Base-by-base conservation (phyloP, 73 alveolate genomes). In the Stentor coeruleus region DNA sequence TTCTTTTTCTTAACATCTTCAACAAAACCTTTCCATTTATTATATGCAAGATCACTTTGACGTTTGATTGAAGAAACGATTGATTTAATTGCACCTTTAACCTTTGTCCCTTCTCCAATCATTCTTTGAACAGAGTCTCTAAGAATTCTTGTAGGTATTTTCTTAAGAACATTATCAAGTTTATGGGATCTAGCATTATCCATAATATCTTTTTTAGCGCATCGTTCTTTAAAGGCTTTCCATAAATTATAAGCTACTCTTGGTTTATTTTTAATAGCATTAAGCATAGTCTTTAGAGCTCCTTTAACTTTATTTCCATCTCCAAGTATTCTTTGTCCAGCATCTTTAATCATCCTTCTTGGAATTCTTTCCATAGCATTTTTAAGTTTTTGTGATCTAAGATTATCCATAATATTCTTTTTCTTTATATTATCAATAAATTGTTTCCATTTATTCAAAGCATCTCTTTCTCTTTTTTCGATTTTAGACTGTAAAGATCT, bases 1-100 rank as follows among this genome's bases (percentile, higher is more conserved):
- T 66, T 66, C 79, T 66, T 66, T 33, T 66, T 66, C 42, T 66
- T 33, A 15, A 20, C 11, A 26, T 66, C 79, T 66, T 66, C 42
- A 11, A 33, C 36, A 33, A 26, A 66, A 15, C 33, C 39, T 15
- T 26, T 33, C 79, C 79, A 66, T 66, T 33, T 66, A 28, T 26
- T 20, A 20, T 28, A 20, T 26, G 79, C 79, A 66, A 11, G n/a
- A 14, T 31, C n/a, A 66, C 49, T 37, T 31, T 66, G n/a, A 28
- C 79, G n/a, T 40, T 26, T 26, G 37, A 66, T 20, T 1, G 36
- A 20, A 20, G 37, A 66, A 66, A 59, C 30, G 3, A 28, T 3
- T 59, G 40, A 3, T 28, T 59, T 59, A 28, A 59, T 4, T 20
- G 38, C 39, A 15, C 79, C 79, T 33, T 37, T 40, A 11, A 33